phyloP scores from a whole-genome alignment of 83 land plant species.

The Picea abies region DNA sequence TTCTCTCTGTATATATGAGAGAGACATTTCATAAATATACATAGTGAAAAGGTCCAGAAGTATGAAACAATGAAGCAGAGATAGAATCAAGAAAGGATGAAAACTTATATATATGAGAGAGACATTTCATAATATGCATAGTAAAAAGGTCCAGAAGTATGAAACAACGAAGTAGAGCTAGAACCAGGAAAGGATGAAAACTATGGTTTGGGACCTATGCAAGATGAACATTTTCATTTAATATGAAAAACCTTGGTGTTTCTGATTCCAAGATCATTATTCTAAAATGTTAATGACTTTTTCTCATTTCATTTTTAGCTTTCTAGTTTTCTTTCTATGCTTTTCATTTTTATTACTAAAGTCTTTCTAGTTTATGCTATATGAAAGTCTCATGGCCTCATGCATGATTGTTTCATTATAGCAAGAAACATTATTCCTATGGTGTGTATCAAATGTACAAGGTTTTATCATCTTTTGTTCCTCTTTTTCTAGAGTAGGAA shows the following conservation, averaged over 20 bases:
- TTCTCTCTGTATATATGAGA: no score
- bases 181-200: slow-evolving; percentile 62
- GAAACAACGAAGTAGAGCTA: slow-evolving; percentile 60
- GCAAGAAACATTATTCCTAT: slow-evolving; percentile 8
- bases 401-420: background rate
- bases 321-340: background rate
- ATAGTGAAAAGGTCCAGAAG: slow-evolving; percentile 71
- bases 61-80: slow-evolving; percentile 61
- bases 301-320: background rate
- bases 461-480: background rate
- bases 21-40: no score
- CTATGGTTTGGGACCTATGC: slow-evolving; percentile 63
- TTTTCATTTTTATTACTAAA: background rate
- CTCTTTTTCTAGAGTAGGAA: slow-evolving; percentile 18
- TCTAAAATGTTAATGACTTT: background rate
- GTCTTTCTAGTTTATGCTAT: background rate
- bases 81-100: slow-evolving; percentile 64
- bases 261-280: background rate
- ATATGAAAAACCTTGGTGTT: background rate
- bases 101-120: no score
- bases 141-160: slow-evolving; percentile 70
- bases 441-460: background rate
- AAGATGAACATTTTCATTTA: slow-evolving; percentile 21
- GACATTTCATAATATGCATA: no score
- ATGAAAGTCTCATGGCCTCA: background rate